Base-by-base conservation (phyloP, 208 protist genomes). In the Leishmania braziliensis region DNA sequence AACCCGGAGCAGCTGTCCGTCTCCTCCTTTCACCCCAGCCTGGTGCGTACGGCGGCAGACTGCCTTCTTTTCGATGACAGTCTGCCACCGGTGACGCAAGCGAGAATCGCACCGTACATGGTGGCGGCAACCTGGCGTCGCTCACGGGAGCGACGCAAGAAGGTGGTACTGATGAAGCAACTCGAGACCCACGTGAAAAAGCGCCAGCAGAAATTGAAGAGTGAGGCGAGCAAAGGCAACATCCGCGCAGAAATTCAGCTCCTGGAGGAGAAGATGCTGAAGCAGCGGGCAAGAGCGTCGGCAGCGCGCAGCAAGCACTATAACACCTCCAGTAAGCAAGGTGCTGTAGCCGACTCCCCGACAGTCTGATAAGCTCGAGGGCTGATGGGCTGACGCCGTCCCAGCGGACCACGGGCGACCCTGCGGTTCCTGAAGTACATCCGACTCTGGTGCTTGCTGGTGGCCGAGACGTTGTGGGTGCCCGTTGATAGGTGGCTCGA, bases 1-100 rank as follows among this genome's bases (percentile, higher is more conserved):
- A 96, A 95, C 79, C 94, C 94, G 36, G 92, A 96, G 72, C 94
- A 97, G 88, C 88, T 97, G 5, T 92, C 86, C 16, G 76, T 97
- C 29, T 91, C 91, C 12, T 85, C 77, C 14, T 95, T 96, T 78
- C 83, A 89, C 62, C 84, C 77, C 23, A 62, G 80, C 12, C 88
- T 96, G 10, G 92, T 97, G 56, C 82, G 86, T 16, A 90, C 86
- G 26, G 91, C 90, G 0, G 79, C 92, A n/a, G 92, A 93, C 66
- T 95, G 90, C 69, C 75, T 96, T 0, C 71, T 96, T 0, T 97
- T 96, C 80, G 95, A 97, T 60, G 90, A 96, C 80, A 91, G 89
- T 43, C 69, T 97, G 29, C 94, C 94, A 0, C 33, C 79, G 1
- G 89, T 95, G 60, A 79, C 79, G 63, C 43, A 53, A 43, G 94